Evolutionary conservation across 306 rosid species (phyloP).

Genomic region (Lathyrus tuberosus): DNA sequence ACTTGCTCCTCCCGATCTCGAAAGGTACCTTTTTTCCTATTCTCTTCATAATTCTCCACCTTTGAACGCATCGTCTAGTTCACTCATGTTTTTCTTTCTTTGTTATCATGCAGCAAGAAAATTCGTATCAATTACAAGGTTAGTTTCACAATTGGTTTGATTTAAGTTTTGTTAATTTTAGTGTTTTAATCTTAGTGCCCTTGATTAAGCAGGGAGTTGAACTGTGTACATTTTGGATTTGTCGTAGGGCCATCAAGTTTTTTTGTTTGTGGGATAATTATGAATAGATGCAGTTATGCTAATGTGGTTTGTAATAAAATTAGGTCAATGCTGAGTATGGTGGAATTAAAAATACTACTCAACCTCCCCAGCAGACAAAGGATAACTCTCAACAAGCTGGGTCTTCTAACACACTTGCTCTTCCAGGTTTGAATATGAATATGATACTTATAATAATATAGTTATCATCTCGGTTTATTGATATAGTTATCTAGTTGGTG

Average conservation of each 20-base stretch:
- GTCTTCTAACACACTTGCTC: constrained; percentile 72
- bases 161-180: neutral
- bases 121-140: constrained; percentile 85
- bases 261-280: neutral
- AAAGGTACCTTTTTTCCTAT: constrained; percentile 49
- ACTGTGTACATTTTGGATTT: neutral
- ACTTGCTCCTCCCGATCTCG: constrained; percentile 69
- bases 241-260: neutral
- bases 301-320: constrained; percentile 26
- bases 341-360: constrained; percentile 54
- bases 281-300: constrained; percentile 4
- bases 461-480: neutral
- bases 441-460: neutral
- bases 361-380: constrained; percentile 50
- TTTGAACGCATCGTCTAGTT: neutral
- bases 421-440: constrained; percentile 58
- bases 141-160: constrained; percentile 36
- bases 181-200: neutral
- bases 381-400: constrained; percentile 49
- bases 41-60: neutral
- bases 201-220: neutral
- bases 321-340: constrained; percentile 77
- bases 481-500: neutral
- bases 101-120: constrained; percentile 55
- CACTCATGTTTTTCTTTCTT: neutral